Evolutionary conservation across 495 filamentous ascomycete genomes (phyloP), one percentile per base, ranked within the genome.

Genomic region (Podospora bellae-mahoneyi): DNA sequence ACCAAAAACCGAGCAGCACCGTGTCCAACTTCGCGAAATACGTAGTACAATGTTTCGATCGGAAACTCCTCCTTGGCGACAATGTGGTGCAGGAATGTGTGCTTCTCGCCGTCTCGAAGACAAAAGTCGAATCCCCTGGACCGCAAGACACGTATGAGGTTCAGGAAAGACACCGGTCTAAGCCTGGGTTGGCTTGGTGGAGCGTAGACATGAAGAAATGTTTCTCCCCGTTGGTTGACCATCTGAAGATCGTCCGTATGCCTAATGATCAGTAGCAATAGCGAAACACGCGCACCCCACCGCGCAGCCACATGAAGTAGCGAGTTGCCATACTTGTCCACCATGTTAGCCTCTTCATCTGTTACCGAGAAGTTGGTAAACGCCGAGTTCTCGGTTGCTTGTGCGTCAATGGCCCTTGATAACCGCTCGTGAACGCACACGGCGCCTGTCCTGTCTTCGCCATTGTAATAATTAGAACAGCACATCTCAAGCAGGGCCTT

Each of bases 61-160:
- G 75, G 75, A 63, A 77, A 77, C 6, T 70, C 73, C 63, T 62
- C 67, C 56, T 68, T 73, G 27, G 74, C 68, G 18, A 73, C 74
- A 7, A 77, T 69, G 9, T 64, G 68, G 26, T 77, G 75, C n/a
- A 77, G 59, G 32, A 76, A 77, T 13, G 74, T 72, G 56, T 72
- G 71, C 59, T 75, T 75, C 13, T 76, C 75, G 16, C 70, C 73
- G 58, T 77, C 75, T 5, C 69, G 67, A 32, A 75, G 75, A 62
- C 75, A 77, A 27, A 77, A 77, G 58, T 77, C 75, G 39, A 77
- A 77, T 23, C 74, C 74, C 13, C 74, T 66, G 1, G 75, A 66
- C 2, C 75, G 74, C 55, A 77, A 60, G 5, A 59, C 66, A 34
- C 75, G 72, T 16, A 77, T 64, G 18, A 77, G 72, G 69, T 76